Conservation (phyloP, 2,329 filamentous ascomycete genomes). For the Orbilia ellipsospora region DNA sequence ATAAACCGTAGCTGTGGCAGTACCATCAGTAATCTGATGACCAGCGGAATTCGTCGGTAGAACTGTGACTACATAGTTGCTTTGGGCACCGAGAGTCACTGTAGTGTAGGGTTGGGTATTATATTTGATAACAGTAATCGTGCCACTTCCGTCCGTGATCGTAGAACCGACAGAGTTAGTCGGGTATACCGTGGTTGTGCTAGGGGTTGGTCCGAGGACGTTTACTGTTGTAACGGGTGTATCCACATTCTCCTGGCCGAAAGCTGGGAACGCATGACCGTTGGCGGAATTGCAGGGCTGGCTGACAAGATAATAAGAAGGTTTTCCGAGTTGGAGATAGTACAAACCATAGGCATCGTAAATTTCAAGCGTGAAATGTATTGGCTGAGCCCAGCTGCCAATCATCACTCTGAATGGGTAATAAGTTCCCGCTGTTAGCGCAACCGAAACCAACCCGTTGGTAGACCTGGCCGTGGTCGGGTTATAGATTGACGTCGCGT, state of each 20-base stretch:
- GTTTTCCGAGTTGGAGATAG: neutral
- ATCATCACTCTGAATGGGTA: conserved; percentile 8
- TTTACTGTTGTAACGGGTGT: neutral
- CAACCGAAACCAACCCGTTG: neutral
- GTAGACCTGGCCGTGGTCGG: neutral
- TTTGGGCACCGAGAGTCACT: conserved; percentile 1
- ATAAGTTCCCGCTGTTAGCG: conserved; percentile 11
- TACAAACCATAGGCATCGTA: conserved; percentile 6
- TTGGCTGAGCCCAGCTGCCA: conserved; percentile 10
- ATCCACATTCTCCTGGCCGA: conserved; percentile 11
- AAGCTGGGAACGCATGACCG: neutral
- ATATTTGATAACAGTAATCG: neutral
- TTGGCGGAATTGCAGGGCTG: neutral
- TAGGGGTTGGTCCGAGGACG: neutral
- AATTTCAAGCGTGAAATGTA: conserved; percentile 6
- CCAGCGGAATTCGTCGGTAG: conserved; percentile 1
- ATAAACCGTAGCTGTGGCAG: conserved; percentile 15
- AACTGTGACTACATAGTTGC: neutral
- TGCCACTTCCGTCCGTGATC: conserved; percentile 6
- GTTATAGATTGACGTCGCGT: conserved; percentile 15
- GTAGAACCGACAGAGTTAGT: conserved; percentile 3
- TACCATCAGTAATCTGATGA: neutral
- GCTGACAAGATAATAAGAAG: neutral
- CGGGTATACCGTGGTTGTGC: neutral
- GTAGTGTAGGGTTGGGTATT: conserved; percentile 1